Conservation (phyloP, 345 rosid genomes). For the Salix koriyanagi region DNA sequence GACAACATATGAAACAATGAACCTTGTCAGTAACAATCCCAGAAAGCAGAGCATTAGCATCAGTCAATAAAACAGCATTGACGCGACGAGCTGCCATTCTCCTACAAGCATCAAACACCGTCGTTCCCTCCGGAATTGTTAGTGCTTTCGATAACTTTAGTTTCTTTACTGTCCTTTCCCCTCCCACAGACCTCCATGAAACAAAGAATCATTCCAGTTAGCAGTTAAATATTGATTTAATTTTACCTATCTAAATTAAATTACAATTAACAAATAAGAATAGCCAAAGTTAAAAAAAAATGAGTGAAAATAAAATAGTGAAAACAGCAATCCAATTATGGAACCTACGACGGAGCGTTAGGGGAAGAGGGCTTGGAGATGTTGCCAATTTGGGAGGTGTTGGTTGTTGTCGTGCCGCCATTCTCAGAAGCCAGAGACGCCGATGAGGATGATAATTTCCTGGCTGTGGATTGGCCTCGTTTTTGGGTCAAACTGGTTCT, state of each 20-base stretch:
- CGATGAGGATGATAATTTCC: conserved; percentile 39
- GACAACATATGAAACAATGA: neutral
- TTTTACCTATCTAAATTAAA: neutral
- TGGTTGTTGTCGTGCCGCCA: conserved; percentile 23
- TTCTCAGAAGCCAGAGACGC: conserved; percentile 29
- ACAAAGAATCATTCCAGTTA: neutral
- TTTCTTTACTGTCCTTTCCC: conserved; percentile 92
- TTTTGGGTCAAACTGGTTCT: conserved; percentile 44
- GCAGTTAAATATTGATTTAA: neutral
- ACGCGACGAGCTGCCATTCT: conserved; percentile 96
- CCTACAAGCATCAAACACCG: conserved; percentile 81
- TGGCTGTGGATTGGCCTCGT: conserved; percentile 44
- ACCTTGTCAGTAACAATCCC: conserved; percentile 95
- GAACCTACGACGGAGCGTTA: conserved; percentile 39
- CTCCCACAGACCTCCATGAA: conserved; percentile 32
- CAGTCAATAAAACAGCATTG: conserved; percentile 82
- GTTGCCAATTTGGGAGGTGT: conserved; percentile 31
- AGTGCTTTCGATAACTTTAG: conserved; percentile 87
- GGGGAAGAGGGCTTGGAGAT: conserved; percentile 72
- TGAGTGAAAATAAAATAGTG: neutral
- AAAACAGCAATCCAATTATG: neutral
- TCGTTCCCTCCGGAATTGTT: conserved; percentile 89
- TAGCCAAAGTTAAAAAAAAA: neutral
- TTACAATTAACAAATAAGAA: neutral
- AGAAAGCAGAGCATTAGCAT: conserved; percentile 81